Evolutionary conservation across 1,284 basidiomycete species (phyloP).

Genomic region (Naganishia albida): DNA sequence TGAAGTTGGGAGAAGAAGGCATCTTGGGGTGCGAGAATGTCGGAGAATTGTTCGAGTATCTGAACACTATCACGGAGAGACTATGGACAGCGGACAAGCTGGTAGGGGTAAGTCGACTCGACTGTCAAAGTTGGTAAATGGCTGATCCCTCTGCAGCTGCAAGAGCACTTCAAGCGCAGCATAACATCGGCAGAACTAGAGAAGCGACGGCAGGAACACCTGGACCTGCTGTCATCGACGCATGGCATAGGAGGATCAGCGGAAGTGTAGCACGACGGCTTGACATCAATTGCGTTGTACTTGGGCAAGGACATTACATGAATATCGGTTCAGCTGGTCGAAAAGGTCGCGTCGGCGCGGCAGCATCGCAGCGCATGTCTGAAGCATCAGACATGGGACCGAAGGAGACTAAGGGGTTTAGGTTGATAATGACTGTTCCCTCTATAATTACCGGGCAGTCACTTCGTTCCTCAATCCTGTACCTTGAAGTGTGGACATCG

Average conservation of each 20-base stretch:
- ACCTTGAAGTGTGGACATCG: too few relatives aligned
- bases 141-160: conserved; percentile 56
- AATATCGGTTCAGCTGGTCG: neutral
- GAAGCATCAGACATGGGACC: too few relatives aligned
- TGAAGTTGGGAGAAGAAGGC: conserved; percentile 79
- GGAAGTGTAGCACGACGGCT: neutral
- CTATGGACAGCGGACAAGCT: conserved; percentile 91
- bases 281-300: too few relatives aligned
- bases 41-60: conserved; percentile 78
- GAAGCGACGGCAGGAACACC: conserved; percentile 20
- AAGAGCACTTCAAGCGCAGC: conserved; percentile 67
- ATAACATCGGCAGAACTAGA: conserved; percentile 52
- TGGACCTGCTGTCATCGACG: neutral
- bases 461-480: too few relatives aligned
- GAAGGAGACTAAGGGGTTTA: too few relatives aligned
- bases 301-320: neutral
- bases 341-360: too few relatives aligned
- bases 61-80: conserved; percentile 82
- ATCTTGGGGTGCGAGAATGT: conserved; percentile 78
- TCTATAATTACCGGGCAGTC: too few relatives aligned
- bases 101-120: conserved; percentile 64
- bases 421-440: too few relatives aligned
- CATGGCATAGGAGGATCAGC: neutral
- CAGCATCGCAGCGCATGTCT: too few relatives aligned
- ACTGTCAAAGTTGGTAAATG: neutral